These are phyloP conservation scores for Vaccinium corymbosum DNA, from an alignment of 148 eudicot genomes.

Conservation along the genomic window DNA sequence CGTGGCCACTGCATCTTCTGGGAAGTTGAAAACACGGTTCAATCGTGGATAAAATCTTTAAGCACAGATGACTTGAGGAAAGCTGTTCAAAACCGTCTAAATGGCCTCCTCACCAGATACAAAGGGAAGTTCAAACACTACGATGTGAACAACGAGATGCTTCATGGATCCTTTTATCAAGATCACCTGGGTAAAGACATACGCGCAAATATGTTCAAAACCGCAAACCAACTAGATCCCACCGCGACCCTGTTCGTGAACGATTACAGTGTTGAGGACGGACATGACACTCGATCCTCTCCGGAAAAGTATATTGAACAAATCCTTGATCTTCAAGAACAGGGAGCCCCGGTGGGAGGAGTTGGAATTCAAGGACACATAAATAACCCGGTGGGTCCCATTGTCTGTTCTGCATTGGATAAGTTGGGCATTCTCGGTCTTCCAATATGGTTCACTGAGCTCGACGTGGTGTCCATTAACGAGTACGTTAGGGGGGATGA, in stretches of 20 bases:
- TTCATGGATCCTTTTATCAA: constrained; percentile 84
- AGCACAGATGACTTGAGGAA: constrained; percentile 42
- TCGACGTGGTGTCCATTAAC: constrained; percentile 77
- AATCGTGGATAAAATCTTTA: constrained; percentile 57
- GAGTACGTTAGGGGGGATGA: constrained; percentile 81
- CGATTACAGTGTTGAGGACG: constrained; percentile 87
- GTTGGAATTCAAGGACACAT: constrained; percentile 92
- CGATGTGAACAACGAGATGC: constrained; percentile 95
- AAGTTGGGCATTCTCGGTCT: constrained; percentile 79
- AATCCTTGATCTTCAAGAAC: constrained; percentile 65
- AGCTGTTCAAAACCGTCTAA: constrained; percentile 76
- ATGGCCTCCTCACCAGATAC: constrained; percentile 72
- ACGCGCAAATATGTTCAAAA: constrained; percentile 76
- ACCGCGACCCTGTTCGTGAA: constrained; percentile 68
- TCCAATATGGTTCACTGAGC: constrained; percentile 94
- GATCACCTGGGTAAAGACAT: constrained; percentile 67
- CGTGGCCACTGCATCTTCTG: constrained; percentile 98
- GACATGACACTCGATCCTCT: constrained; percentile 56
- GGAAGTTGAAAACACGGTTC: constrained; percentile 72
- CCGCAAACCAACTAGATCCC: constrained; percentile 71
- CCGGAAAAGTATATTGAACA: constrained; percentile 85
- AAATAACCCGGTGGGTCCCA: constrained; percentile 73
- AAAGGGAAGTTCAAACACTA: constrained; percentile 90
- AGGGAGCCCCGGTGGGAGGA: constrained; percentile 88
- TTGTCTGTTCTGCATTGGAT: constrained; percentile 74